A percentile compares a stretch with the other conserved stretches of the same genome.
These are phyloP conservation scores for Botrytis fragariae DNA, from an alignment of 2,329 filamentous ascomycete species.

Conservation along the genomic window DNA sequence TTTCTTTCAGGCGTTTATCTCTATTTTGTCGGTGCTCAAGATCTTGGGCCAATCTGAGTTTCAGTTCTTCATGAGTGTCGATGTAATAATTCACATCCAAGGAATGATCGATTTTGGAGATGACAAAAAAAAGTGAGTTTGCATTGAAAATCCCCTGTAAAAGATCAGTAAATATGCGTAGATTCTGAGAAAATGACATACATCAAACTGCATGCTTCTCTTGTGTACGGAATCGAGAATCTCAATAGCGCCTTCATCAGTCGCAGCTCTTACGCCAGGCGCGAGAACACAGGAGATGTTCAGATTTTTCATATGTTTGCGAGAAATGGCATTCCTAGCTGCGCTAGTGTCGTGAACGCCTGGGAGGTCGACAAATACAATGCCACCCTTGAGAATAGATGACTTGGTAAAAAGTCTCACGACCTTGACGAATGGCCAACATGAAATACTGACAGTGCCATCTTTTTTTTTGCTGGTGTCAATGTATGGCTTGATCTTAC, in stretches of 20 bases:
- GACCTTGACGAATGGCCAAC: conserved; percentile 29
- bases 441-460: not conserved
- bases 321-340: conserved; percentile 25
- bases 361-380: conserved; percentile 30
- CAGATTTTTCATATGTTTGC: conserved; percentile 25
- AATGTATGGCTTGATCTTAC: conserved; percentile 24
- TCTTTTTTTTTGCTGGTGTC: not conserved
- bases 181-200: not conserved
- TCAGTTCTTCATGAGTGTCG: too few species aligned
- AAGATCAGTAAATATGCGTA: not conserved
- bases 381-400: conserved; percentile 23
- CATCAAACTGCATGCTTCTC: conserved; percentile 27
- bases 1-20: too few species aligned
- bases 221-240: conserved; percentile 23
- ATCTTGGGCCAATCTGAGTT: too few species aligned
- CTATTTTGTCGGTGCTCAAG: too few species aligned
- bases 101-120: conserved; percentile 24
- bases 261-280: conserved; percentile 18
- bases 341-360: conserved; percentile 28
- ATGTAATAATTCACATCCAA: conserved; percentile 21
- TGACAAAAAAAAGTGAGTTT: conserved; percentile 26
- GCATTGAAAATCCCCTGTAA: conserved; percentile 17
- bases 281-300: conserved; percentile 27
- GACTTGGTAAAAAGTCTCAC: conserved; percentile 23
- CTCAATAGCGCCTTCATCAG: conserved; percentile 24